Evolutionary conservation across 176 grass and related monocot genomes (phyloP), one percentile per base, ranked within the genome.

Genomic region (Cenchrus purpureus): DNA sequence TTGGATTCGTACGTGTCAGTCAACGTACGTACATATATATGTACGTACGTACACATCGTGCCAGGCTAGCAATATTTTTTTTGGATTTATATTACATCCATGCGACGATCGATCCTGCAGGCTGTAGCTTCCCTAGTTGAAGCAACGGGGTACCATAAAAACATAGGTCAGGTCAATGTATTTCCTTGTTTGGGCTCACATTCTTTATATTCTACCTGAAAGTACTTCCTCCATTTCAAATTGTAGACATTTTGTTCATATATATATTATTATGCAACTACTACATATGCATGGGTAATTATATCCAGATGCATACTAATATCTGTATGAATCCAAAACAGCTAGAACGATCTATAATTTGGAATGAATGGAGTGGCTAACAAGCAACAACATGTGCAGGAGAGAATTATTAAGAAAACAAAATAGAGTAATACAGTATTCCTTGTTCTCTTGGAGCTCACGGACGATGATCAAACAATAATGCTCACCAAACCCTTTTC

Each of bases 381-480:
- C 65, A 84, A 84, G 54, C 10, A 13, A 48, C 46, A 55, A 45
- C 29, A 32, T n/a, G 55, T 83, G 53, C 48, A 73, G 54, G 64
- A 20, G 37, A 82, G 43, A 40, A 15, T 67, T 67, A n/a, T 46
- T 53, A 62, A 67, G 4, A 9, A 28, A 45, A 45, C 4, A 45
- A 45, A 45, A 4, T 45, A 6, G 2, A 29, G 5, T 32, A 19
- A 8, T 64, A 13, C 2, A 12, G 28, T 19, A 32, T 2, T 4
- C 48, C 79, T 75, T 89, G 50, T 79, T 55, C 63, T 74, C 64
- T 84, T 37, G 9, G 64, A n/a, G 62, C 62, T 83, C 68, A 62
- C 55, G 46, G 78, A 70, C 53, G 42, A 86, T 77, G 64, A 32
- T 32, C 59, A 52, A 20, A 12, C 50, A 85, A 79, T 77, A 63